Evolutionary conservation across 1,284 basidiomycete genomes (phyloP).

Genomic region (Microbotryum intermedium): DNA sequence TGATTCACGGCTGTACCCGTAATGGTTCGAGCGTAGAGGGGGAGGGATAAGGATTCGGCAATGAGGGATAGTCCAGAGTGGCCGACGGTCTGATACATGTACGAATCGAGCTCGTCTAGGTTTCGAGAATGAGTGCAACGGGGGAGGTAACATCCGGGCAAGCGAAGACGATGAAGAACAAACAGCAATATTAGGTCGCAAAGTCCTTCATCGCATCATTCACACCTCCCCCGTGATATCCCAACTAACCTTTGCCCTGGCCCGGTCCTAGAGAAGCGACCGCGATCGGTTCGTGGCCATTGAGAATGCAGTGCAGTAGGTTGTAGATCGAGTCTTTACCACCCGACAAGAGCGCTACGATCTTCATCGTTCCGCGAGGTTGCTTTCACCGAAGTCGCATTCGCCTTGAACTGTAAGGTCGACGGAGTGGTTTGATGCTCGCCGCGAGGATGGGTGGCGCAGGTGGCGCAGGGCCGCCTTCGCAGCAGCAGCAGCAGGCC

Average conservation of each 20-base stretch:
- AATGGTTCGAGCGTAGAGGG: conserved; percentile 75
- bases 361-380: conserved; percentile 57
- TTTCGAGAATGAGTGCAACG: conserved; percentile 26
- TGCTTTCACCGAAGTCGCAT: not conserved
- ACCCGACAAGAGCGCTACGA: conserved; percentile 88
- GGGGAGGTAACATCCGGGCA: conserved; percentile 10
- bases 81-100: conserved; percentile 96
- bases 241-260: conserved; percentile 63
- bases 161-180: not conserved
- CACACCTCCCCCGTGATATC: too few species aligned
- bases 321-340: conserved; percentile 99
- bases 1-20: conserved; percentile 71
- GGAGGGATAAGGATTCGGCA: conserved; percentile 73
- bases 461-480: too few species aligned
- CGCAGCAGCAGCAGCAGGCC: too few species aligned
- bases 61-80: conserved; percentile 87
- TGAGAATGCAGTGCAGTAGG: conserved; percentile 73
- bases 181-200: conserved; percentile 2
- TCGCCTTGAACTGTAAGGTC: too few species aligned
- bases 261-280: conserved; percentile 80
- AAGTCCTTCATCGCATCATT: not conserved
- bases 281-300: conserved; percentile 81
- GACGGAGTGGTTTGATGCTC: not conserved
- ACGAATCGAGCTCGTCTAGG: conserved; percentile 95
- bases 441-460: too few species aligned